Evolutionary conservation across 257 asterid genomes (phyloP).

Genomic region (Anisodus tanguticus): DNA sequence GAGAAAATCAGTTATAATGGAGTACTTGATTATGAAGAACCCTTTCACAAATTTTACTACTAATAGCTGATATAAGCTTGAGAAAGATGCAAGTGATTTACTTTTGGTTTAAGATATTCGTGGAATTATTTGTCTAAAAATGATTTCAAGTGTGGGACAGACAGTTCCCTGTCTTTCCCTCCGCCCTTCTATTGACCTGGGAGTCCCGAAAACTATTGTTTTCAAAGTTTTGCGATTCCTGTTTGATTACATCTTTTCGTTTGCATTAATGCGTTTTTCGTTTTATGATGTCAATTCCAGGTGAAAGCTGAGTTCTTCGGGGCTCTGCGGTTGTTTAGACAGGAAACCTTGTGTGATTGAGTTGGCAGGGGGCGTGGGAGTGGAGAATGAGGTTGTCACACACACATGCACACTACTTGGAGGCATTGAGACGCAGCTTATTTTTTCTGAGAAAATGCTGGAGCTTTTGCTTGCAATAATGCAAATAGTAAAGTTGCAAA

Average conservation of each 20-base stretch:
- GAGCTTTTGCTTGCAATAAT: conserved; percentile 2
- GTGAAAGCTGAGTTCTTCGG: conserved; percentile 33
- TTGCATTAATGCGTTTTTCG: not conserved
- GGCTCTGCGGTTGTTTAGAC: conserved; percentile 30
- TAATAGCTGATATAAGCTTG: not conserved
- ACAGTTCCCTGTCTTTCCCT: not conserved
- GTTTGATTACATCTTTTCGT: not conserved
- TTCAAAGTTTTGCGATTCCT: not conserved
- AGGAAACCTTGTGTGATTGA: conserved; percentile 22
- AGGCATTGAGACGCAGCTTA: not conserved
- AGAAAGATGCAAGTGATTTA: not conserved
- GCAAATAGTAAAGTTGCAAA: conserved; percentile 22
- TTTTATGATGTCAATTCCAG: conserved; percentile 29
- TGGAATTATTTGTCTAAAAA: not conserved
- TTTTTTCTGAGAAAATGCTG: not conserved
- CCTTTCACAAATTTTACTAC: conserved; percentile 12
- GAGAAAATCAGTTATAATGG: not conserved
- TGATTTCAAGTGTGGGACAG: not conserved
- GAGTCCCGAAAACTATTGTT: not conserved
- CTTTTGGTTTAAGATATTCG: not conserved
- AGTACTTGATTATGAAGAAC: not conserved
- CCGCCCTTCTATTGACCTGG: not conserved
- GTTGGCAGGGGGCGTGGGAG: not conserved
- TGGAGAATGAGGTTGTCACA: not conserved
- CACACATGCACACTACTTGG: not conserved